Evolutionary conservation across 2,329 filamentous ascomycete genomes (phyloP).

Genomic region (Paramyrothecium sp.): DNA sequence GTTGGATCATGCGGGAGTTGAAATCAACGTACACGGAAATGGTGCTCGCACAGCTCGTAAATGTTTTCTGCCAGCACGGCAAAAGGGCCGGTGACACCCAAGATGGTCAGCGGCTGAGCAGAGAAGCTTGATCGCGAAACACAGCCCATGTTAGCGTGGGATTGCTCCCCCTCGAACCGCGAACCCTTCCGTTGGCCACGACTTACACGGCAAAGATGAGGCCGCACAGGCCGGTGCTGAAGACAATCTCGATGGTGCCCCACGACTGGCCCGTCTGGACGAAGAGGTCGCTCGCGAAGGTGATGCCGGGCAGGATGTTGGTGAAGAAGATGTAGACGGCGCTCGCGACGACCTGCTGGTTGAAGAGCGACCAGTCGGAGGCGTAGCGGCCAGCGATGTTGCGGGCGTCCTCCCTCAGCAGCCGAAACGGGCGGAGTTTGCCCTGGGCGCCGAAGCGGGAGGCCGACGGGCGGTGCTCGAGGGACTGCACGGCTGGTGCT

Average conservation of each 20-base stretch:
- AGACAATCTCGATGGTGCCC: conserved; percentile 66
- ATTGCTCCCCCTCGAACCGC: too few relatives aligned
- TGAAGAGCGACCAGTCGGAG: conserved; percentile 59
- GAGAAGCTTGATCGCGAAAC: conserved; percentile 37
- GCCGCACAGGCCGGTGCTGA: conserved; percentile 64
- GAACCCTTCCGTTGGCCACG: not conserved
- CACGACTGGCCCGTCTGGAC: conserved; percentile 60
- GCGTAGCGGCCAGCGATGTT: conserved; percentile 46
- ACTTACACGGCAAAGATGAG: conserved; percentile 59
- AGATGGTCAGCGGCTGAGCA: conserved; percentile 62
- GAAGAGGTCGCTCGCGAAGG: conserved; percentile 64
- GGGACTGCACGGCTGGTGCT: too few relatives aligned
- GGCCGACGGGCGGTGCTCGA: not conserved
- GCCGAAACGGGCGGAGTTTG: conserved; percentile 49
- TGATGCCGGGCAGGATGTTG: conserved; percentile 65
- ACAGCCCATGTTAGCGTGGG: not conserved
- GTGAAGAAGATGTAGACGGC: conserved; percentile 67
- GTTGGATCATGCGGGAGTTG: not conserved
- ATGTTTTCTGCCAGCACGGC: conserved; percentile 67
- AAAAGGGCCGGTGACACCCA: conserved; percentile 66
- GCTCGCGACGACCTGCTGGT: conserved; percentile 62
- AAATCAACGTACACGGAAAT: conserved; percentile 45
- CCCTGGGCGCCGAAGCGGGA: conserved; percentile 33
- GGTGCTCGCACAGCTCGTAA: conserved; percentile 54
- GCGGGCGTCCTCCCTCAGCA: conserved; percentile 46